These are phyloP conservation scores for Cytospora piceae DNA, from an alignment of 2,329 filamentous ascomycete genomes.

Conservation along the genomic window DNA sequence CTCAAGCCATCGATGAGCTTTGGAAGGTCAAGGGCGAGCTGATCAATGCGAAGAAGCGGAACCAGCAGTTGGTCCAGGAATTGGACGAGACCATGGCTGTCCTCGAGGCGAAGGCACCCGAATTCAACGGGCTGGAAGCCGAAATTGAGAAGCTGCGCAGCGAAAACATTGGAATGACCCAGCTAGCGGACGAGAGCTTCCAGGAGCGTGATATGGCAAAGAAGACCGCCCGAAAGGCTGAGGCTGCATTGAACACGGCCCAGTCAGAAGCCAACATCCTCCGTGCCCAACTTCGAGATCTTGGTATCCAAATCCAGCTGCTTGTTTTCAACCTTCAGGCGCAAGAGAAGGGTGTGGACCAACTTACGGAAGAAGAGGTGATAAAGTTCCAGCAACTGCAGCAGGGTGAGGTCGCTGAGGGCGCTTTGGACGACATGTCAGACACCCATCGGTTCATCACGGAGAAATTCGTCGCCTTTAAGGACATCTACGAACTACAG, in stretches of 20 bases:
- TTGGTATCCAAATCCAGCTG: slow-evolving; percentile 88
- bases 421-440: slow-evolving; percentile 72
- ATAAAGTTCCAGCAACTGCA: slow-evolving; percentile 78
- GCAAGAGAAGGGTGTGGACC: slow-evolving; percentile 75
- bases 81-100: slow-evolving; percentile 86
- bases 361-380: slow-evolving; percentile 72
- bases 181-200: slow-evolving; percentile 79
- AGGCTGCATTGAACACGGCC: slow-evolving; percentile 68
- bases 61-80: slow-evolving; percentile 73
- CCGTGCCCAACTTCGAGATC: slow-evolving; percentile 83
- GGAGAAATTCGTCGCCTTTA: slow-evolving; percentile 87
- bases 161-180: slow-evolving; percentile 83
- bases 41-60: slow-evolving; percentile 73
- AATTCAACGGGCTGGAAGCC: slow-evolving; percentile 81
- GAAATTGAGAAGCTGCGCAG: slow-evolving; percentile 80
- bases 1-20: slow-evolving; percentile 66
- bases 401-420: slow-evolving; percentile 73
- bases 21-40: slow-evolving; percentile 74
- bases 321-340: slow-evolving; percentile 85
- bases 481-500: slow-evolving; percentile 81
- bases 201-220: slow-evolving; percentile 78
- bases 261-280: slow-evolving; percentile 77
- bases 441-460: slow-evolving; percentile 89
- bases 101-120: slow-evolving; percentile 83
- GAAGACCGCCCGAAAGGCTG: slow-evolving; percentile 77